phyloP scores from a whole-genome alignment of 805 yeast species.

The Saccharomycodes ludwigii region DNA sequence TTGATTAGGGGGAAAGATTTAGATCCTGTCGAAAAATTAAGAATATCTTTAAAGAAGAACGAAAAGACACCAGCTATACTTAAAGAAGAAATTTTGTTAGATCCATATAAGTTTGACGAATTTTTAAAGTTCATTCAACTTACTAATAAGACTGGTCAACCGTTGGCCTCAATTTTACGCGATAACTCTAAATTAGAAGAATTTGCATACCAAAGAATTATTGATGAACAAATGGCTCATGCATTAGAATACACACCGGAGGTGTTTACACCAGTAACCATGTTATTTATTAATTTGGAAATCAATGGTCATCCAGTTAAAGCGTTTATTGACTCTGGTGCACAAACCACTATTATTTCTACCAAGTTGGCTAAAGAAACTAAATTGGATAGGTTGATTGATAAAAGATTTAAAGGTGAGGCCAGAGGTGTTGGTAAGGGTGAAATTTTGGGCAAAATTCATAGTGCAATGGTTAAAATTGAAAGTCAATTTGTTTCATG shows the following conservation, averaged over 20 bases:
- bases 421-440: conserved; percentile 88
- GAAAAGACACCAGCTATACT: conserved; percentile 4
- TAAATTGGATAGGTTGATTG: conserved; percentile 61
- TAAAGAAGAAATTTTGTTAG: conserved; percentile 4
- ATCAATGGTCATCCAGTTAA: conserved; percentile 73
- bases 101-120: conserved; percentile 1
- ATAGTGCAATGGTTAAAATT: conserved; percentile 74
- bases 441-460: conserved; percentile 70
- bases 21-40: conserved; percentile 6
- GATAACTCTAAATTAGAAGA: conserved; percentile 2
- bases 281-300: conserved; percentile 70
- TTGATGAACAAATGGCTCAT: conserved; percentile 65
- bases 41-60: conserved; percentile 4
- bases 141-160: conserved; percentile 2
- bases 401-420: conserved; percentile 64
- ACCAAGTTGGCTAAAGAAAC: conserved; percentile 64
- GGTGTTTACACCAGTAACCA: conserved; percentile 65
- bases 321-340: conserved; percentile 96
- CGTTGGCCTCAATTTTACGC: conserved; percentile 4
- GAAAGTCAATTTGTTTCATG: conserved; percentile 56
- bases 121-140: conserved; percentile 6
- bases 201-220: conserved; percentile 40
- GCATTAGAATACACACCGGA: conserved; percentile 90
- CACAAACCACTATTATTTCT: conserved; percentile 78
- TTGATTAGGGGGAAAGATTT: conserved; percentile 24